Evolutionary conservation across 805 yeast genomes (phyloP), one percentile per base, ranked within the genome.

Genomic region (Candida boidinii): DNA sequence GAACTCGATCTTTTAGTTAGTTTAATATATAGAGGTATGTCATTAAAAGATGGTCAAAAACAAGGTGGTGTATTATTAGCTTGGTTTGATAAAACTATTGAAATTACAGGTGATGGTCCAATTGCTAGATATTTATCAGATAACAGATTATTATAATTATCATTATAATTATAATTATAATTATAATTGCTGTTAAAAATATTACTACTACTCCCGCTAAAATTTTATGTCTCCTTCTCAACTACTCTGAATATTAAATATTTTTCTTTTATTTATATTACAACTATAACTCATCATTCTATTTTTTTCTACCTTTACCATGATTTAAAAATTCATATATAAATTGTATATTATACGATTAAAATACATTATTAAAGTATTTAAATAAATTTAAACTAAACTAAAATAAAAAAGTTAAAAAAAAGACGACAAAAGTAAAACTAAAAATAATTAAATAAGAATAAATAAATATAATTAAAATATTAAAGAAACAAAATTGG

Each of bases 21-120:
- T 54, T 84, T 82, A 54, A 63, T 92, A 34, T 92, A 88, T 60
- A 80, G 79, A 49, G 86, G 86, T 20, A 86, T 92, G 95, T 64
- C 77, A 28, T 60, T 78, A 9, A 70, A 78, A 20, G 77, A 75
- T 44, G 88, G 92, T 9, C 84, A 85, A 42, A 83, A 80, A 47
- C 86, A 79, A 42, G 95, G 96, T 14, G 95, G 95, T 29, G 68
- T 79, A 29, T 57, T 92, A 45, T 71, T 92, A 46, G 74, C 80
- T 21, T 92, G 98, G 98, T 85, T 80, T 53, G 96, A 90, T 45
- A 87, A 86, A 59, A 73, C 90, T 14, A 78, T 85, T 23, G 94
- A 81, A 39, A 62, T 73, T 15, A 74, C 88, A 12, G 97, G 97
- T 14, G 78, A 81, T 51, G 95, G 95, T 10, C 83, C 95, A 27